Conservation (phyloP, 179 eudicot species). For the Beta corolliflora region DNA sequence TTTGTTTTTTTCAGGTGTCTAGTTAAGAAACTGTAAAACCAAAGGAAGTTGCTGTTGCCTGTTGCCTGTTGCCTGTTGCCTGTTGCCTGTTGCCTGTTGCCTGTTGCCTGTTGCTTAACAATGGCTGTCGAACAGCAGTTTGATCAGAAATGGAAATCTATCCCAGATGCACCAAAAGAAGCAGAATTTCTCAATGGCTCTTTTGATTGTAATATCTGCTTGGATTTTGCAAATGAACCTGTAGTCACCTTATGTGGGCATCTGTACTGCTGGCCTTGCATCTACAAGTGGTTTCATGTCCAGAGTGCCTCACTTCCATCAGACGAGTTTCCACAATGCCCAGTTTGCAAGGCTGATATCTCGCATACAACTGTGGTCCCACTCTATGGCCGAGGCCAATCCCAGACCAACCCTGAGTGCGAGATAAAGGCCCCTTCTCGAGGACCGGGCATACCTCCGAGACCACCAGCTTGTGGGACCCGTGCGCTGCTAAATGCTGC, state of each 20-base stretch:
- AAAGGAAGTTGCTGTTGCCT: not conserved
- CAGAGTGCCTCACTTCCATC: constrained; percentile 52
- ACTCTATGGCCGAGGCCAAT: constrained; percentile 68
- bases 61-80: too few relatives aligned
- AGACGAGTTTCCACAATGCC: constrained; percentile 69
- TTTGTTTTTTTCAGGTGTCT: constrained; percentile 14
- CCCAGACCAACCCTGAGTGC: constrained; percentile 26
- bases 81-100: not conserved
- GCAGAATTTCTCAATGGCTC: constrained; percentile 45
- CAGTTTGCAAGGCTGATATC: constrained; percentile 82
- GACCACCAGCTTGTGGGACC: constrained; percentile 72
- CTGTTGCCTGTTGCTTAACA: constrained; percentile 1
- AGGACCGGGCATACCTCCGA: constrained; percentile 55
- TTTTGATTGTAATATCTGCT: constrained; percentile 92
- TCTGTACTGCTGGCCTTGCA: constrained; percentile 90
- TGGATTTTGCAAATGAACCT: constrained; percentile 72
- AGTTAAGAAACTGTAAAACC: not conserved
- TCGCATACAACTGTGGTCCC: constrained; percentile 71
- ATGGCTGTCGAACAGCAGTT: constrained; percentile 55
- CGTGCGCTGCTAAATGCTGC: constrained; percentile 40
- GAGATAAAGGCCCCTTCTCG: constrained; percentile 25
- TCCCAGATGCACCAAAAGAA: constrained; percentile 32
- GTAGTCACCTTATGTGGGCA: constrained; percentile 90
- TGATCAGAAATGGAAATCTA: constrained; percentile 47
- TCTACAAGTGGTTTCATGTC: constrained; percentile 78